A percentile compares a stretch with the other conserved stretches of the same genome.
Evolutionary conservation across 805 yeast species (phyloP).

Genomic region (Ogataea haglerorum): DNA sequence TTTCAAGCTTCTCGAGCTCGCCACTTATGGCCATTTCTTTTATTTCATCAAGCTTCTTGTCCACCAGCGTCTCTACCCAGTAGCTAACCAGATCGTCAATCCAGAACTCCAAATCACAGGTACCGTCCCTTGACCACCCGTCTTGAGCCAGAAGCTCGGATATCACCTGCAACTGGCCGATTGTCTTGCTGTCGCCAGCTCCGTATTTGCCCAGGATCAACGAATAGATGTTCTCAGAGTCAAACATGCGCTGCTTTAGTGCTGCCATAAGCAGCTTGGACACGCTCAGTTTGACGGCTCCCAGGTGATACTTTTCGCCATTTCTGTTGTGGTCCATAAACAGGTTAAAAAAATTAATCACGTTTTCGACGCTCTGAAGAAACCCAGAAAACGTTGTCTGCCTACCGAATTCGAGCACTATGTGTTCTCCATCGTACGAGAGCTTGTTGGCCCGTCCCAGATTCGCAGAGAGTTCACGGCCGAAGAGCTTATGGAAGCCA

Average conservation of each 20-base stretch:
- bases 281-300: slow-evolving; percentile 16
- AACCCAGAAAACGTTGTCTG: slow-evolving; percentile 4
- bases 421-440: slow-evolving; percentile 1
- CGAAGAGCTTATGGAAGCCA: slow-evolving; percentile 24
- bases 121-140: slow-evolving; percentile 31
- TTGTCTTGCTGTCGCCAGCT: slow-evolving; percentile 3
- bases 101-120: slow-evolving; percentile 34
- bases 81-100: slow-evolving; percentile 29
- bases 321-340: slow-evolving; percentile 14
- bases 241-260: slow-evolving; percentile 24
- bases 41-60: slow-evolving; percentile 25
- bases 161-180: slow-evolving; percentile 17
- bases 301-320: slow-evolving; percentile 8
- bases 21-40: slow-evolving; percentile 21
- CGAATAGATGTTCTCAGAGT: slow-evolving; percentile 24
- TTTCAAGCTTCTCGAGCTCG: slow-evolving; percentile 7
- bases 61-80: slow-evolving; percentile 28
- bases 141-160: slow-evolving; percentile 22
- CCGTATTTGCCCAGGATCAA: slow-evolving; percentile 24
- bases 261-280: slow-evolving; percentile 20
- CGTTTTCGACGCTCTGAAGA: slow-evolving; percentile 19
- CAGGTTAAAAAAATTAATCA: slow-evolving; percentile 24
- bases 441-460: slow-evolving; percentile 10
- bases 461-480: slow-evolving; percentile 6
- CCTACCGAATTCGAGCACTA: slow-evolving; percentile 6